phyloP scores from a whole-genome alignment of 1,284 basidiomycete genomes.

The Lentinus polychrous region DNA sequence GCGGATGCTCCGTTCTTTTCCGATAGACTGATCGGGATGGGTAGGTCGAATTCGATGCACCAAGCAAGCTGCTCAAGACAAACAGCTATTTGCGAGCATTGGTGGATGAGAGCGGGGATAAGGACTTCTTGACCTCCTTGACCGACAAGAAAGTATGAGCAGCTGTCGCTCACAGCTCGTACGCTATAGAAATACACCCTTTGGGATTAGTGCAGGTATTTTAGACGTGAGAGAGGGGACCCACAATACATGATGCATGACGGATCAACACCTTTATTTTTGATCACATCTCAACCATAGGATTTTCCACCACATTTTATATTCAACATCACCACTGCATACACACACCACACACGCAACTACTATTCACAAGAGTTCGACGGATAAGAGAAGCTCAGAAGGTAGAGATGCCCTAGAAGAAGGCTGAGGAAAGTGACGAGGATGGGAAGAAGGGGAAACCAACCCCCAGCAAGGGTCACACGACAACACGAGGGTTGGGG shows the following conservation, averaged over 20 bases:
- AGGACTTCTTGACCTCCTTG: conserved; percentile 19
- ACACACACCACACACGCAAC: not conserved
- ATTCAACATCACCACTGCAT: not conserved
- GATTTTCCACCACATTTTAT: no score
- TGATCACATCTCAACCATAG: no score
- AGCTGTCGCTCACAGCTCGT: no score
- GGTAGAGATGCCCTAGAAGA: no score
- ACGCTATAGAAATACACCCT: not conserved
- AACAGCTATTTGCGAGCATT: conserved; percentile 47
- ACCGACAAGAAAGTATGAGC: no score
- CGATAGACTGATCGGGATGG: not conserved
- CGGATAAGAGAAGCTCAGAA: not conserved
- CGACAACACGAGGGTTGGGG: no score
- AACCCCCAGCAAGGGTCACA: no score
- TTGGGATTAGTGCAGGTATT: not conserved
- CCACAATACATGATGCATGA: no score
- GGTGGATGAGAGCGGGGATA: conserved; percentile 55
- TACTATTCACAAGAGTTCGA: conserved; percentile 1
- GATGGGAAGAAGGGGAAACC: no score
- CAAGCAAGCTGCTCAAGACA: conserved; percentile 50
- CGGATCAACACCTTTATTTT: no score
- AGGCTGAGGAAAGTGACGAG: no score
- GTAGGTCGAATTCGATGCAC: conserved; percentile 54
- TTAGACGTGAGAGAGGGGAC: no score
- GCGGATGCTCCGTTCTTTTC: not conserved